Conservation (phyloP, 2,329 filamentous ascomycete species). For the Alternaria hordeiaustralica region DNA sequence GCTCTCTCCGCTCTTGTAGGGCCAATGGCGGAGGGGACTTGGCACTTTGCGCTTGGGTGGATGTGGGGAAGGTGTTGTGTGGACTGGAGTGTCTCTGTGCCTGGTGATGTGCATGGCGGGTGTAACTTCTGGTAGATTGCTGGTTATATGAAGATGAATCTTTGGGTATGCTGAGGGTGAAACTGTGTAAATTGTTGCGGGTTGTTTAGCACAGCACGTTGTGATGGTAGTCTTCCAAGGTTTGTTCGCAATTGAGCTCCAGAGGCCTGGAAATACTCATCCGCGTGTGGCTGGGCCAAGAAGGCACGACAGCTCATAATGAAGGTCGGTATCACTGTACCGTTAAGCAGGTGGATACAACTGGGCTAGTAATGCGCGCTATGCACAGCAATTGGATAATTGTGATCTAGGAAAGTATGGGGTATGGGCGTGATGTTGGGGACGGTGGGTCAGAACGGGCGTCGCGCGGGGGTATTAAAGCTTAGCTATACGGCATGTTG, state of each 20-base stretch:
- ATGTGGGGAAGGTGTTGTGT: slow-evolving; percentile 33
- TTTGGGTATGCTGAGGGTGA: neutral
- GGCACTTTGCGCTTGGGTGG: slow-evolving; percentile 24
- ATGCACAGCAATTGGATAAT: neutral
- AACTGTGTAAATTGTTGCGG: neutral
- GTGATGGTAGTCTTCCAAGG: too few relatives aligned
- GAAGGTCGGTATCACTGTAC: slow-evolving; percentile 1
- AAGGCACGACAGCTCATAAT: neutral
- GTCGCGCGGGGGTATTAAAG: slow-evolving; percentile 12
- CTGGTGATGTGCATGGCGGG: neutral
- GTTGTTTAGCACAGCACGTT: too few relatives aligned
- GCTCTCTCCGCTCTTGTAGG: neutral
- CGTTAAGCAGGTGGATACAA: neutral
- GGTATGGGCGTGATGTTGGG: neutral
- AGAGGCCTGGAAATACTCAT: slow-evolving; percentile 5
- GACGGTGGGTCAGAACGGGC: slow-evolving; percentile 5
- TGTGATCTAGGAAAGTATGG: neutral
- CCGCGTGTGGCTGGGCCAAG: neutral
- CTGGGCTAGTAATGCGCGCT: neutral
- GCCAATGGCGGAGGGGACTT: slow-evolving; percentile 23
- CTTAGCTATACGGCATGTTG: slow-evolving; percentile 5
- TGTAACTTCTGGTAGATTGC: neutral
- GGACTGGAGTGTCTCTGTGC: neutral
- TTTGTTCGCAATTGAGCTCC: too few relatives aligned
- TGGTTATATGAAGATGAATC: neutral